A percentile compares a stretch with the other conserved stretches of the same genome.
These are phyloP conservation scores for Penicillium sp. DNA, from an alignment of 2,329 filamentous ascomycete species.

Conservation along the genomic window DNA sequence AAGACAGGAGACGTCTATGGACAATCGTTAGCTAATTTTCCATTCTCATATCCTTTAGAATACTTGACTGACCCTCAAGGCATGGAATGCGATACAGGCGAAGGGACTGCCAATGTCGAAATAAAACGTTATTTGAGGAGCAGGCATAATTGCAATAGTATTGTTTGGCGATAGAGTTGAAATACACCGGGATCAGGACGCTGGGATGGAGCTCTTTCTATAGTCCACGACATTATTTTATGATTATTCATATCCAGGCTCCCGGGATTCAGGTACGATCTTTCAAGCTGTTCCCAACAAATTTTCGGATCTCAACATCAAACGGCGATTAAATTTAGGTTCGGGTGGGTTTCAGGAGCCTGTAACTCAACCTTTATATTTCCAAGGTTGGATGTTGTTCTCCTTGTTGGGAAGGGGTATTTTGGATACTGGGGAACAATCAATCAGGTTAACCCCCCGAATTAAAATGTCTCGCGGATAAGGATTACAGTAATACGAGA, in stretches of 20 bases:
- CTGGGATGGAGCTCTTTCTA: background rate
- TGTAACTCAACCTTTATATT: background rate
- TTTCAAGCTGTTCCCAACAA: background rate
- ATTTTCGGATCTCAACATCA: background rate
- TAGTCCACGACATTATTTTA: background rate
- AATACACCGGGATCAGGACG: background rate
- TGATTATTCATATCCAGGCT: background rate
- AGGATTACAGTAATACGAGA: background rate
- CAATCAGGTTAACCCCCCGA: background rate
- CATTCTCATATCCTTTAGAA: background rate
- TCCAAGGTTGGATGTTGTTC: background rate
- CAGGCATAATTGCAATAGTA: background rate
- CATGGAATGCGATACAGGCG: slow-evolving; percentile 16
- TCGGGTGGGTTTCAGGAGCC: background rate
- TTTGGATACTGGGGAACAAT: background rate
- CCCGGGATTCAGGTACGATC: background rate
- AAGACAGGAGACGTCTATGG: slow-evolving; percentile 17
- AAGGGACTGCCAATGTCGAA: slow-evolving; percentile 20
- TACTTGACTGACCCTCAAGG: slow-evolving; percentile 2
- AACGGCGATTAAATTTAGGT: background rate
- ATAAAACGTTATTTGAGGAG: slow-evolving; percentile 12
- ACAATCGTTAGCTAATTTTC: background rate
- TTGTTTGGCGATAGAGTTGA: background rate
- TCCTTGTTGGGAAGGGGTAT: background rate
- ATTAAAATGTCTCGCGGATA: background rate